Percentiles rank a stretch among this genome's conserved stretches.
Conservation (phyloP, 2,329 filamentous ascomycete species). For the Blastomyces emzantsi region DNA sequence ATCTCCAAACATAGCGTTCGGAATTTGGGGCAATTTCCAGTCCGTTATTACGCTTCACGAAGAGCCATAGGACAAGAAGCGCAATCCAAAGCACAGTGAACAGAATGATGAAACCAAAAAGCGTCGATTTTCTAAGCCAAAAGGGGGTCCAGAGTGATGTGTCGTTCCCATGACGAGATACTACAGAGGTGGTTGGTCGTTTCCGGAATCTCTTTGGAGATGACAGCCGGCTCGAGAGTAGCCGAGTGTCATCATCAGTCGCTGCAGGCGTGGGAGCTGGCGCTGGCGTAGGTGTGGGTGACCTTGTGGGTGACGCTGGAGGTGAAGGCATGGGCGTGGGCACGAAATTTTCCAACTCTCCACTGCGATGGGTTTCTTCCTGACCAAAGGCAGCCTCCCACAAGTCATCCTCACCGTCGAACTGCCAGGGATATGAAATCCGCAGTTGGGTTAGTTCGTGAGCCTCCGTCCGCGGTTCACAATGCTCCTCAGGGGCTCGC, state of each 20-base stretch:
- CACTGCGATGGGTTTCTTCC: neutral
- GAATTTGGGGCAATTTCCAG: neutral
- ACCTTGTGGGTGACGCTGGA: neutral
- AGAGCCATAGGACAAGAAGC: neutral
- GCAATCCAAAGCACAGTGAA: constrained; percentile 1
- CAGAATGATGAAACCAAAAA: constrained; percentile 3
- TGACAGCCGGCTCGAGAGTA: neutral
- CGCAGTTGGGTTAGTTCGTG: neutral
- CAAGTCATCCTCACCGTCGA: neutral
- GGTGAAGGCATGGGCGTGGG: neutral
- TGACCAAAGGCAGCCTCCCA: neutral
- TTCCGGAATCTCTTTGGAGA: neutral
- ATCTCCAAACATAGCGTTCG: neutral
- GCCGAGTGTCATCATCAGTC: neutral
- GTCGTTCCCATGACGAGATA: neutral
- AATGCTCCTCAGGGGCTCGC: neutral
- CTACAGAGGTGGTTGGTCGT: neutral
- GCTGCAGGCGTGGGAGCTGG: neutral
- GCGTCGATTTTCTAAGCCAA: constrained; percentile 1
- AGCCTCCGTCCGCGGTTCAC: neutral
- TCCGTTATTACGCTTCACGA: constrained; percentile 1
- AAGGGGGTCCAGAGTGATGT: neutral
- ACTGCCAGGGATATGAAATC: neutral
- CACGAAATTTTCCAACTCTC: neutral
- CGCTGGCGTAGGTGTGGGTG: neutral